Base-by-base conservation (phyloP, 768 basidiomycete genomes). In the Multifurca ochricompacta region DNA sequence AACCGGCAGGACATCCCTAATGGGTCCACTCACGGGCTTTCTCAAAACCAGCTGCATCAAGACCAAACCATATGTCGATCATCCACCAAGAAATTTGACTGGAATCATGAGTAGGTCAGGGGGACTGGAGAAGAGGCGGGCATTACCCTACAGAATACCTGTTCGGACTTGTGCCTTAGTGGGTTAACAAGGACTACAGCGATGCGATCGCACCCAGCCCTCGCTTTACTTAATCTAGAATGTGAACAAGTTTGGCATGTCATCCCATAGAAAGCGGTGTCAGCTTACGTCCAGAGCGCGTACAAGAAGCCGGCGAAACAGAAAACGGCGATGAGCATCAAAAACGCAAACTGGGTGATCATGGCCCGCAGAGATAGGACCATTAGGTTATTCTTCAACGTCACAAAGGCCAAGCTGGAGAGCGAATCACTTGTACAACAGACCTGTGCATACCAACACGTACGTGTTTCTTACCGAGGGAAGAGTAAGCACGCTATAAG, bases 241-340 rank as follows among this genome's bases (percentile, higher is more conserved):
- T 48, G 36, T n/a, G n/a, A 18, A 48, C 45, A 41, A 34, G 32
- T 30, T 37, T 36, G 30, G 19, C 3, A 28, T 8, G 30, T 18
- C 10, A 9, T 19, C 30, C 27, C 43, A 16, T 32, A 28, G 25
- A 30, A 37, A 14, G 11, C 32, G 31, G 32, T 31, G 43, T 18
- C 5, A 2, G 81, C 91, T 66, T 70, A 92, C 81, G 91, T 96
- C 86, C 86, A 96, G 9, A 97, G 73, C 0, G 91, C 91, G 69
- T 96, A 97, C 41, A 92, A 68, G 68, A 97, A 97, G 3, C 93
- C 93, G 31, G 83, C 81, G 66, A 96, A 96, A 65, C 91, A 94
- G 65, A 92, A 94, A 1, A 79, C 82, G 4, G 91, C 91, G 16
- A 92, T 86, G 28, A 83, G 63, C 87, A 91, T 90, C 21, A 91